Conservation (phyloP, 2,329 filamentous ascomycete species). For the Phaeosphaeriaceae sp. region DNA sequence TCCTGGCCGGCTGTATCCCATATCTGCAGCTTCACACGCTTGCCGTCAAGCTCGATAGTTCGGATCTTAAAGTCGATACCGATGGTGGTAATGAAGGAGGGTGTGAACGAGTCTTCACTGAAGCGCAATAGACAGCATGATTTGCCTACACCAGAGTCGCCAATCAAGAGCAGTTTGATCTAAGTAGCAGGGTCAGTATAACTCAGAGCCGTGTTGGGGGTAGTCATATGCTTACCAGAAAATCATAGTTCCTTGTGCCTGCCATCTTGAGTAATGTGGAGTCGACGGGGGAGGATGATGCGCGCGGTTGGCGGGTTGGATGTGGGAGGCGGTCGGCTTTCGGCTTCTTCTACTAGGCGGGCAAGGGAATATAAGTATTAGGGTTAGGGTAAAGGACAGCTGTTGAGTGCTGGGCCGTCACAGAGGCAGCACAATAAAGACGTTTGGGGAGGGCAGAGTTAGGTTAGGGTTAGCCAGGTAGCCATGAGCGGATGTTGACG, state of each 20-base stretch:
- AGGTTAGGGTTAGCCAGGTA: background rate
- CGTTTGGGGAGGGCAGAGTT: slow-evolving; percentile 8
- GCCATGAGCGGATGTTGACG: slow-evolving; percentile 13
- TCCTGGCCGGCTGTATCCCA: slow-evolving; percentile 99
- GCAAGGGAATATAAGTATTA: slow-evolving; percentile 1
- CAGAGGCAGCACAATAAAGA: slow-evolving; percentile 10
- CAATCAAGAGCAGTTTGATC: slow-evolving; percentile 97
- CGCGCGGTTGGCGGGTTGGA: background rate
- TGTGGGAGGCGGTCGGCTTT: background rate
- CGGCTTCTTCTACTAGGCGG: background rate
- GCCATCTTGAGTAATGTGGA: slow-evolving; percentile 67
- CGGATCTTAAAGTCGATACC: slow-evolving; percentile 99
- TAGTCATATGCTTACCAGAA: slow-evolving; percentile 72
- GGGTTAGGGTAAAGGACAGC: background rate
- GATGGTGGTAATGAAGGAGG: slow-evolving; percentile 98
- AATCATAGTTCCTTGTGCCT: slow-evolving; percentile 98
- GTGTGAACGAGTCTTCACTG: slow-evolving; percentile 96
- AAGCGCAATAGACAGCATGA: slow-evolving; percentile 96
- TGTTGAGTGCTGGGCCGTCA: background rate
- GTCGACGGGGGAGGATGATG: slow-evolving; percentile 1
- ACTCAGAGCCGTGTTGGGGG: slow-evolving; percentile 9
- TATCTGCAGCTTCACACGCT: slow-evolving; percentile 98
- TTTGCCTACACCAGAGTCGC: slow-evolving; percentile 95
- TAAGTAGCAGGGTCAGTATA: slow-evolving; percentile 47
- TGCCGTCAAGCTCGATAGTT: slow-evolving; percentile 98